Percentiles rank a stretch among this genome's conserved stretches.
Conservation (phyloP, 1,139 yeast genomes). For the Lodderomyces margitis region DNA sequence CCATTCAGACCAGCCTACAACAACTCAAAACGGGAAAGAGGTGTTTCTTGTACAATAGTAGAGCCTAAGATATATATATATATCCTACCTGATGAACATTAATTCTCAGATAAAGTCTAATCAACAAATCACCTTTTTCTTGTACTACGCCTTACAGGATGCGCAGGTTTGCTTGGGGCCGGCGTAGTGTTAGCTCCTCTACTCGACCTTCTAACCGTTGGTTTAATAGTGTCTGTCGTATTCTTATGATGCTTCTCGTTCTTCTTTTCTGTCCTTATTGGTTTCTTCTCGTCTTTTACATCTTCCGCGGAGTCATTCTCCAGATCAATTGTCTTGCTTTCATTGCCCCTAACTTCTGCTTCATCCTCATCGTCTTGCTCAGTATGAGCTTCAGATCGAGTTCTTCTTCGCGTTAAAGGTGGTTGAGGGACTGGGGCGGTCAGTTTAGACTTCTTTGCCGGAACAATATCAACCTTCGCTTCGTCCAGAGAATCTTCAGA, state of each 20-base stretch:
- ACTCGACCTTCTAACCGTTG: conserved; percentile 24
- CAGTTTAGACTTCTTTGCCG: conserved; percentile 7
- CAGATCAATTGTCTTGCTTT: background rate
- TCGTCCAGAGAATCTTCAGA: conserved; percentile 18
- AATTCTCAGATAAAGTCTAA: no score
- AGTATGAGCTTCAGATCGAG: conserved; percentile 27
- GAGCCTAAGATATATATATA: no score
- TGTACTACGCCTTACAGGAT: conserved; percentile 27
- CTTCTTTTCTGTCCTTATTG: conserved; percentile 11
- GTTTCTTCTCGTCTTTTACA: conserved; percentile 12
- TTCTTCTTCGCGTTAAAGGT: conserved; percentile 21
- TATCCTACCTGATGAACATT: no score
- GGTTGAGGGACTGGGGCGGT: conserved; percentile 16
- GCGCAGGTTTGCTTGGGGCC: conserved; percentile 10
- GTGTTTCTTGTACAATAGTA: no score
- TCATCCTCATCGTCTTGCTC: conserved; percentile 17
- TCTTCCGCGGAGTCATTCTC: conserved; percentile 9
- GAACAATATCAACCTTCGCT: conserved; percentile 14
- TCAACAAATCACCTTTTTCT: conserved; percentile 20
- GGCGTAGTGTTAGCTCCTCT: conserved; percentile 18
- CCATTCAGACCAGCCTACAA: background rate
- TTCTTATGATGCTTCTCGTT: conserved; percentile 8
- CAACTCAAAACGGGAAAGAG: no score
- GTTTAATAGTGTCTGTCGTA: conserved; percentile 10
- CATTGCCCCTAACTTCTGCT: conserved; percentile 3